phyloP scores from a whole-genome alignment of 495 filamentous ascomycete species.

The Trichoderma virens region DNA sequence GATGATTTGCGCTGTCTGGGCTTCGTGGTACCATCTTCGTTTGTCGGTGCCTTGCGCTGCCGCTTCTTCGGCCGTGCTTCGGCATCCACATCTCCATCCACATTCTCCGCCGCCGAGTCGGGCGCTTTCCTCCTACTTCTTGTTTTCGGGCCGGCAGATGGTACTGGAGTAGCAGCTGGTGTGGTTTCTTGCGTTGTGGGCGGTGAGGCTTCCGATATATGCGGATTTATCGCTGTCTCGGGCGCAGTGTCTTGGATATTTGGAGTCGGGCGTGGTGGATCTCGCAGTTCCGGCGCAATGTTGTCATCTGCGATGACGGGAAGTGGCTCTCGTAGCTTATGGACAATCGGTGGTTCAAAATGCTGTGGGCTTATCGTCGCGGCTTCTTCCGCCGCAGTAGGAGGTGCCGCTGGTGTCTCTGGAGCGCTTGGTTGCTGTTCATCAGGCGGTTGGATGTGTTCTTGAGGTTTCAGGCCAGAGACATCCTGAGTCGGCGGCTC shows the following conservation, averaged over 20 bases:
- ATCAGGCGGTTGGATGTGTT: not conserved
- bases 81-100: not conserved
- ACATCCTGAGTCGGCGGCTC: not conserved
- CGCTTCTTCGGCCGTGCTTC: slow-evolving; percentile 8
- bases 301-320: not conserved
- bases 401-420: not conserved
- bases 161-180: not conserved
- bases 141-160: not conserved
- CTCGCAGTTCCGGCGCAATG: not conserved
- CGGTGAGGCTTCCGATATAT: not conserved
- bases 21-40: not conserved
- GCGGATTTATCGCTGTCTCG: not conserved
- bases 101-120: not conserved
- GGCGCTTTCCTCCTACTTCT: not conserved
- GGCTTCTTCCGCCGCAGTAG: not conserved
- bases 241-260: not conserved
- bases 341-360: not conserved
- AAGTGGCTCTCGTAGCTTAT: not conserved
- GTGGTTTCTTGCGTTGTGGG: slow-evolving; percentile 14
- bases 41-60: not conserved
- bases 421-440: not conserved
- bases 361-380: not conserved
- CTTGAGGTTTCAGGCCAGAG: not conserved
- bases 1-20: slow-evolving; percentile 2
- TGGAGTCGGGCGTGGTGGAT: not conserved